Conservation (phyloP, 2,329 filamentous ascomycete genomes). For the Hirsutella thompsonii region DNA sequence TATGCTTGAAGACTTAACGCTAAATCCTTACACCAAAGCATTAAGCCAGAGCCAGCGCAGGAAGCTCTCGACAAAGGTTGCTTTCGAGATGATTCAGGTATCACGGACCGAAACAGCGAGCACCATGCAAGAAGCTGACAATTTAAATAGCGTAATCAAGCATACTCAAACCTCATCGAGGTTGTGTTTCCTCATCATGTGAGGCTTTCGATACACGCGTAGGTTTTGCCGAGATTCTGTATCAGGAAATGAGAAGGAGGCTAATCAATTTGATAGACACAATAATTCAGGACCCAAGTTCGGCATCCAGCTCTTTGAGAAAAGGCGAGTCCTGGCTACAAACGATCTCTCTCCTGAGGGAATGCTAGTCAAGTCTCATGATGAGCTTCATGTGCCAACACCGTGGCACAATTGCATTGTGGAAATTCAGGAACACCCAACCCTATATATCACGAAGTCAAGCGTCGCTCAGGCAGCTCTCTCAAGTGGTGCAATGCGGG, state of each 20-base stretch:
- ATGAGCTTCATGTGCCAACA: slow-evolving; percentile 22
- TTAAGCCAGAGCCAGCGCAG: slow-evolving; percentile 15
- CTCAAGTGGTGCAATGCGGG: slow-evolving; percentile 1
- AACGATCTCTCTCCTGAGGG: slow-evolving; percentile 15
- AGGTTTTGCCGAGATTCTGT: slow-evolving; percentile 6
- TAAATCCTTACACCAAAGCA: slow-evolving; percentile 10
- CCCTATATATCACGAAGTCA: slow-evolving; percentile 11
- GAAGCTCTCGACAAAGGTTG: slow-evolving; percentile 16
- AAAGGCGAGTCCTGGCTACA: slow-evolving; percentile 16
- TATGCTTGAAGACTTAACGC: slow-evolving; percentile 24
- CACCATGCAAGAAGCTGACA: background rate
- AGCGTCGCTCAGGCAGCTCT: slow-evolving; percentile 7
- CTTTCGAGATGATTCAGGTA: slow-evolving; percentile 21
- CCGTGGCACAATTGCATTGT: slow-evolving; percentile 30
- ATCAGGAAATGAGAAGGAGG: background rate
- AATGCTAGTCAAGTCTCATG: slow-evolving; percentile 7
- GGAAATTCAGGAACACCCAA: slow-evolving; percentile 9
- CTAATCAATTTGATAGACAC: slow-evolving; percentile 10
- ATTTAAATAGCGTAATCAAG: slow-evolving; percentile 23
- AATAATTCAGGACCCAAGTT: slow-evolving; percentile 27
- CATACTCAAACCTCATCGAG: slow-evolving; percentile 34
- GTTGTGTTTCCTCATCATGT: slow-evolving; percentile 29
- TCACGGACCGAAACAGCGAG: background rate
- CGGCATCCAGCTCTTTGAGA: slow-evolving; percentile 24
- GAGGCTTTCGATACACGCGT: slow-evolving; percentile 33